Evolutionary conservation across 306 rosid genomes (phyloP).

Genomic region (Fragaria iinumae): DNA sequence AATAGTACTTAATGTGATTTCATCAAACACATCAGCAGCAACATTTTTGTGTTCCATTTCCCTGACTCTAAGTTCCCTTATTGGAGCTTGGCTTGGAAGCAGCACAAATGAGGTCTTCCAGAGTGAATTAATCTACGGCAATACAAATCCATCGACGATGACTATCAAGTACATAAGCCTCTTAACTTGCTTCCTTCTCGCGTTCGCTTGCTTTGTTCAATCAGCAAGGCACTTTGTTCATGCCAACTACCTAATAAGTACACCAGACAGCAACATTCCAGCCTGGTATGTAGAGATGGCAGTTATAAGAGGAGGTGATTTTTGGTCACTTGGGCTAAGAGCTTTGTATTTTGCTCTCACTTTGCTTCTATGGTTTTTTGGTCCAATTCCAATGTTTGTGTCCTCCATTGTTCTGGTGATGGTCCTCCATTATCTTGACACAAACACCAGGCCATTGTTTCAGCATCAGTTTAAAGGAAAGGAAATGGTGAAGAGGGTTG

Average conservation of each 20-base stretch:
- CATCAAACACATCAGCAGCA: slow-evolving; percentile 61
- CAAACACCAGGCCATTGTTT: slow-evolving; percentile 55
- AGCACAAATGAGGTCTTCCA: slow-evolving; percentile 27
- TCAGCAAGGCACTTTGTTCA: slow-evolving; percentile 73
- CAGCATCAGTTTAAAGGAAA: slow-evolving; percentile 12
- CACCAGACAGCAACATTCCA: slow-evolving; percentile 52
- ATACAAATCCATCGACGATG: slow-evolving; percentile 41
- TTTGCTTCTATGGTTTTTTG: slow-evolving; percentile 77
- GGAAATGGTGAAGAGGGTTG: slow-evolving; percentile 17
- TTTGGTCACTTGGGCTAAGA: slow-evolving; percentile 76
- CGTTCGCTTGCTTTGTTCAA: slow-evolving; percentile 69
- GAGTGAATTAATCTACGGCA: slow-evolving; percentile 59
- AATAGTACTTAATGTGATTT: slow-evolving; percentile 48
- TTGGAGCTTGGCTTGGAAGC: slow-evolving; percentile 74
- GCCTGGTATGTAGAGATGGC: slow-evolving; percentile 49
- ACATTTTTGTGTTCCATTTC: slow-evolving; percentile 59
- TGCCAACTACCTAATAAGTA: slow-evolving; percentile 67
- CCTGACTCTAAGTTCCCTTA: slow-evolving; percentile 61
- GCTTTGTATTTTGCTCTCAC: slow-evolving; percentile 70
- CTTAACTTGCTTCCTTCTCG: slow-evolving; percentile 62
- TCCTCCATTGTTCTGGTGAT: slow-evolving; percentile 53
- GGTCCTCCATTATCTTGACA: slow-evolving; percentile 49
- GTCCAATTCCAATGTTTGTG: slow-evolving; percentile 79
- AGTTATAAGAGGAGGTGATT: slow-evolving; percentile 70
- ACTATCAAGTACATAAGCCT: slow-evolving; percentile 64